Evolutionary conservation across 441 rosid genomes (phyloP), one percentile per base, ranked within the genome.

Genomic region (Pelargonium australe): DNA sequence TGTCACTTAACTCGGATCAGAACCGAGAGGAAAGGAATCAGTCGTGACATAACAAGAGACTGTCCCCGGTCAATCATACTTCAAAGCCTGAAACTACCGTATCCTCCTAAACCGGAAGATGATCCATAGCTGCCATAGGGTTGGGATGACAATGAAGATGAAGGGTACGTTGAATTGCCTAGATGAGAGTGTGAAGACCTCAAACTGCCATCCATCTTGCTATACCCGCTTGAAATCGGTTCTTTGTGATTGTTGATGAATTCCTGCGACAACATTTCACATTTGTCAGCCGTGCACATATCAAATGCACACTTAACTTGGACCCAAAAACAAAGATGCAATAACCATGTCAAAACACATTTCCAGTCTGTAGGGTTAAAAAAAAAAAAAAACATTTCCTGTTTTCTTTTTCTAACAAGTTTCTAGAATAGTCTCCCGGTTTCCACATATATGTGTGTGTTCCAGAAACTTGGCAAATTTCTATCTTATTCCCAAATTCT

Each of bases 201-300:
- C 65, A 80, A 72, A 64, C 70, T 77, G 11, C 72, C 58, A 73
- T 87, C 92, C 13, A 80, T 40, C 64, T 77, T 77, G 72, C 80
- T 63, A 58, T 76, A 85, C 74, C 74, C 79, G 76, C 83, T 78
- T n/a, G 84, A 49, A 45, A 77, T 67, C 0, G 84, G 77, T 65
- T 84, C 92, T 75, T 81, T 84, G 75, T 77, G 84, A 66, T 74
- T 80, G 71, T 67, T 80, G 60, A 87, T 84, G 71, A 79, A 85
- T 64, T 87, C 92, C 92, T 85, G 79, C 69, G 69, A 47, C 23
- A 43, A 63, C 60, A 28, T 13, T 61, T 5, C 69, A 12, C 37
- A 20, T 23, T 23, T 11, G 37, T 23, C 64, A 61, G 25, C 4
- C 64, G 1, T 45, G 43, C 43, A 40, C 43, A 49, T 5, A 66